phyloP scores from a whole-genome alignment of 768 basidiomycete genomes.

The Amanita fuliginea region DNA sequence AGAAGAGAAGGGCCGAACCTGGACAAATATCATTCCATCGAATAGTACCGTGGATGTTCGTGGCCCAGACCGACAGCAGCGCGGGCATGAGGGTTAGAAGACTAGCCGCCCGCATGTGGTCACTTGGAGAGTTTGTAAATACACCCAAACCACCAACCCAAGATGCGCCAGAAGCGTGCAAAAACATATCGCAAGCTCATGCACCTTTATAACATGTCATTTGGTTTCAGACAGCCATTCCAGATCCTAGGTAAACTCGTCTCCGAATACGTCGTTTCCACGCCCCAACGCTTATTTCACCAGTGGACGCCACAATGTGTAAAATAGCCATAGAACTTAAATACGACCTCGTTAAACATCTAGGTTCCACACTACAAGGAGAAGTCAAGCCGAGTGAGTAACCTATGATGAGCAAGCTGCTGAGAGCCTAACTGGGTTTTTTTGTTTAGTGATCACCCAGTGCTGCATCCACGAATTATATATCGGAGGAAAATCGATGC shows the following conservation, averaged over 20 bases:
- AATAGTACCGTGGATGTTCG: conserved; percentile 52
- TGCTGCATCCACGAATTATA: conserved; percentile 95
- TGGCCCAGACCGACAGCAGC: conserved; percentile 22
- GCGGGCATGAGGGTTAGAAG: neutral
- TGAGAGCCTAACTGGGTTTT: conserved; percentile 26
- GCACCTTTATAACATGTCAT: conserved; percentile 76
- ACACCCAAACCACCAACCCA: conserved; percentile 10
- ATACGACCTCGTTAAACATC: conserved; percentile 66
- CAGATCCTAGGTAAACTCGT: conserved; percentile 71
- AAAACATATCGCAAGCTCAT: conserved; percentile 94
- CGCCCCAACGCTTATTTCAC: conserved; percentile 4
- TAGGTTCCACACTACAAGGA: conserved; percentile 73
- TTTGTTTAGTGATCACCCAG: conserved; percentile 93
- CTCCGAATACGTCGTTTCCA: conserved; percentile 3
- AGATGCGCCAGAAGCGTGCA: conserved; percentile 92
- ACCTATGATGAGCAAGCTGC: conserved; percentile 10
- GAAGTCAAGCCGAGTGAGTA: conserved; percentile 84
- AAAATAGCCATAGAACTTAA: conserved; percentile 55
- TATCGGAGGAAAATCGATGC: conserved; percentile 62
- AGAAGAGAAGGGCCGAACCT: conserved; percentile 26
- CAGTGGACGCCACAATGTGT: conserved; percentile 85
- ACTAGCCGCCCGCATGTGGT: neutral
- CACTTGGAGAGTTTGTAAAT: conserved; percentile 8
- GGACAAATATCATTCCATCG: conserved; percentile 66
- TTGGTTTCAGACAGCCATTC: conserved; percentile 89